Percentiles rank a stretch among this genome's conserved stretches.
phyloP scores from a whole-genome alignment of 208 protist genomes.

The Vickermania ingenoplastis region DNA sequence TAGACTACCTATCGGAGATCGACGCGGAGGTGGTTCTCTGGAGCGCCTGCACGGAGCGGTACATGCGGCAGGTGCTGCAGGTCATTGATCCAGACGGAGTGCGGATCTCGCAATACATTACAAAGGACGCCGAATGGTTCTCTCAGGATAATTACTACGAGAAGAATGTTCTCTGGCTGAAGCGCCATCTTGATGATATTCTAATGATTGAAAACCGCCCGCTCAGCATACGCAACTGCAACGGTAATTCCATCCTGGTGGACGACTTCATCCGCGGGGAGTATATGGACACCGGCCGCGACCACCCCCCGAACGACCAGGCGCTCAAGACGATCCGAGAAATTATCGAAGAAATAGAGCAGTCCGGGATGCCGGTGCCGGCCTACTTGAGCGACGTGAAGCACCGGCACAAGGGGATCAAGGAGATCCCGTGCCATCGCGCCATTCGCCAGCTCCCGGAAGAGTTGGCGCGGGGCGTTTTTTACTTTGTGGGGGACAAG shows the following conservation, averaged over 20 bases:
- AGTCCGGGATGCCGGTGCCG: conserved; percentile 36
- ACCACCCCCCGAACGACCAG: conserved; percentile 70
- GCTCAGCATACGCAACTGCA: conserved; percentile 76
- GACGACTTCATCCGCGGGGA: conserved; percentile 86
- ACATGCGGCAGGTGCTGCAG: conserved; percentile 78
- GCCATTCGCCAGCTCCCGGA: conserved; percentile 79
- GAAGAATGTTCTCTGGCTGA: conserved; percentile 82
- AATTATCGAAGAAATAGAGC: conserved; percentile 71
- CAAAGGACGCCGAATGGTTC: conserved; percentile 62
- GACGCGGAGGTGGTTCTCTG: conserved; percentile 87
- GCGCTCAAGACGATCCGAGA: conserved; percentile 55
- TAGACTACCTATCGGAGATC: conserved; percentile 79
- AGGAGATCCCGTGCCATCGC: conserved; percentile 80
- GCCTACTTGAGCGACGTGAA: conserved; percentile 67
- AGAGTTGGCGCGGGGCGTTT: conserved; percentile 77
- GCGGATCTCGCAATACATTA: conserved; percentile 72
- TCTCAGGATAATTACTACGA: conserved; percentile 81
- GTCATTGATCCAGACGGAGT: conserved; percentile 75
- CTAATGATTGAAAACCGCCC: conserved; percentile 82
- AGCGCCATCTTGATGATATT: conserved; percentile 67
- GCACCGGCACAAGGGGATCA: conserved; percentile 41
- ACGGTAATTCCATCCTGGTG: conserved; percentile 79
- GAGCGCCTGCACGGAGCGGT: conserved; percentile 76
- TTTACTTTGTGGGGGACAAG: conserved; percentile 83
- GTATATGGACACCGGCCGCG: conserved; percentile 84